Conservation (phyloP, 352 stramenopile genomes). For the Pythium brachiatum region DNA sequence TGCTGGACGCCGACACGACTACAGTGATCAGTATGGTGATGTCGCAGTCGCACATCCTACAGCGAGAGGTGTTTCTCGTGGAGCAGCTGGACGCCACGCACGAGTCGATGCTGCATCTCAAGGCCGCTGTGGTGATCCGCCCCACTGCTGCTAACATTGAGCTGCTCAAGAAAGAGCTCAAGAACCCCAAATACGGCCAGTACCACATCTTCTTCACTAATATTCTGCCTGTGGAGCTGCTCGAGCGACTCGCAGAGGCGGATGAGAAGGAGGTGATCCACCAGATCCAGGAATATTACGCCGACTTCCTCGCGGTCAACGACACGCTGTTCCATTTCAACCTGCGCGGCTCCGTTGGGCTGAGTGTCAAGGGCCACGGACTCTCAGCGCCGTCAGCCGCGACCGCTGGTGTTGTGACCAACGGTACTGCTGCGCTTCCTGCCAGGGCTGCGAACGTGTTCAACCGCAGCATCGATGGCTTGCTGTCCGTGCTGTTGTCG, state of each 20-base stretch:
- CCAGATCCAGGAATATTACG: conserved; percentile 99
- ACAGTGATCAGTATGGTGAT: conserved; percentile 95
- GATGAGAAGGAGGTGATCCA: conserved; percentile 94
- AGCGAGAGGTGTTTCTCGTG: conserved; percentile 95
- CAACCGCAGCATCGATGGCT: conserved; percentile 91
- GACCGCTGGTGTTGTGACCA: conserved; percentile 50
- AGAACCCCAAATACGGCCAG: conserved; percentile 93
- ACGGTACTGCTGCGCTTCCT: conserved; percentile 24
- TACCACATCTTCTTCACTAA: conserved; percentile 99
- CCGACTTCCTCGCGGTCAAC: conserved; percentile 98
- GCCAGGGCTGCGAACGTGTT: conserved; percentile 71
- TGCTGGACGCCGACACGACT: conserved; percentile 95
- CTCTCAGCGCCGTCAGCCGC: conserved; percentile 28
- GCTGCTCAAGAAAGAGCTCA: conserved; percentile 91
- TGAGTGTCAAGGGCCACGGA: conserved; percentile 44
- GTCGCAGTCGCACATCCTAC: conserved; percentile 95
- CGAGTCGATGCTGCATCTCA: conserved; percentile 92
- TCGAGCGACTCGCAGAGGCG: conserved; percentile 94
- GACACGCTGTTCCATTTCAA: conserved; percentile 98
- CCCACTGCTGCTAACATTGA: conserved; percentile 92
- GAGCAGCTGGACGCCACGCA: conserved; percentile 85
- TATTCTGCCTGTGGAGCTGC: conserved; percentile 90
- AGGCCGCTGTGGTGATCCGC: conserved; percentile 94
- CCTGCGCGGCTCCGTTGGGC: conserved; percentile 58
- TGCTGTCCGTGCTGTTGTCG: conserved; percentile 93